A percentile compares a stretch with the other conserved stretches of the same genome.
Conservation (phyloP, 2,329 filamentous ascomycete genomes). For the Coniella vitis region DNA sequence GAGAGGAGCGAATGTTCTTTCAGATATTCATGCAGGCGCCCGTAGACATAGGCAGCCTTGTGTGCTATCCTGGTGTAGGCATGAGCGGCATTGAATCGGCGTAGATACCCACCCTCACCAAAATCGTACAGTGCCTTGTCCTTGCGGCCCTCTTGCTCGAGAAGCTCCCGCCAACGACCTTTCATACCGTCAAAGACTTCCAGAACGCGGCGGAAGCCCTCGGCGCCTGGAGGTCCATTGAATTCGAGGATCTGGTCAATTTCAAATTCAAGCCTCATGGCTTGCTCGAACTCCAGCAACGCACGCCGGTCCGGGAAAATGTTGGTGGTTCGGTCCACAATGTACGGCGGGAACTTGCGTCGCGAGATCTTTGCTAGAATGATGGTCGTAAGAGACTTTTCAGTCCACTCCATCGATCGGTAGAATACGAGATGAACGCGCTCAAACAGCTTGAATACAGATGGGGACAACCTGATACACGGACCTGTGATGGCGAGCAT, state of each 20-base stretch:
- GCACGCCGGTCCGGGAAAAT: conserved; percentile 74
- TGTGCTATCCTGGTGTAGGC: conserved; percentile 90
- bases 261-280: conserved; percentile 71
- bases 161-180: conserved; percentile 68
- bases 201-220: conserved; percentile 60
- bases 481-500: conserved; percentile 72
- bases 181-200: conserved; percentile 68
- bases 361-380: conserved; percentile 86
- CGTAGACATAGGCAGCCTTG: conserved; percentile 74
- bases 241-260: conserved; percentile 80
- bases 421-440: conserved; percentile 95
- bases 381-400: conserved; percentile 91
- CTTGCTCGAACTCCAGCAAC: conserved; percentile 83
- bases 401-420: conserved; percentile 91
- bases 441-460: conserved; percentile 76
- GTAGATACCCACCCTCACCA: conserved; percentile 81
- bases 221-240: conserved; percentile 60
- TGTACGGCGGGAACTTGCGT: conserved; percentile 81
- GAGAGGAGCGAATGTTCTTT: conserved; percentile 68
- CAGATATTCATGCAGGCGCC: conserved; percentile 72
- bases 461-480: conserved; percentile 72
- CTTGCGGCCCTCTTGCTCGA: conserved; percentile 69
- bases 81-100: conserved; percentile 85
- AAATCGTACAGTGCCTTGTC: conserved; percentile 71
- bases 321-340: conserved; percentile 82